phyloP scores from a whole-genome alignment of 177 flowering plant species.

The Vitis hybrid region DNA sequence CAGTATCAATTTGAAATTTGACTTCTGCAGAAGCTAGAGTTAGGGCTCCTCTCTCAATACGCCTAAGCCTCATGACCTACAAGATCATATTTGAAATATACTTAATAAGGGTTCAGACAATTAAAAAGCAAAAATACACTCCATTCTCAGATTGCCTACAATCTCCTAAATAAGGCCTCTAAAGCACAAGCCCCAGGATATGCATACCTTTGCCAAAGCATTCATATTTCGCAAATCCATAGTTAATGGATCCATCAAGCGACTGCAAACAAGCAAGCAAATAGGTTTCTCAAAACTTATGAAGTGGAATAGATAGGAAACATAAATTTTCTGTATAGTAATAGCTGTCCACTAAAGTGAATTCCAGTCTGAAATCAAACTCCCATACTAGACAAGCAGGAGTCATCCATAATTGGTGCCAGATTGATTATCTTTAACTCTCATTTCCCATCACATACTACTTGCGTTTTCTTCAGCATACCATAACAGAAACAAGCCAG shows the following conservation, averaged over 20 bases:
- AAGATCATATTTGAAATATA: slow-evolving; percentile 6
- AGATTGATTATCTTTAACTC: neutral
- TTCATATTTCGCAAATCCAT: slow-evolving; percentile 90
- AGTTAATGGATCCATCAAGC: slow-evolving; percentile 84
- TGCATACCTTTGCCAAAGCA: slow-evolving; percentile 79
- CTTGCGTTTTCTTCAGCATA: neutral
- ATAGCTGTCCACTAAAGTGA: neutral
- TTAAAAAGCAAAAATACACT: slow-evolving; percentile 1
- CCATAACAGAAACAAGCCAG: neutral
- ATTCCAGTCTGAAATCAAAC: neutral
- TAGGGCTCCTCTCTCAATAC: slow-evolving; percentile 94
- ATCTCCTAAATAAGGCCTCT: neutral
- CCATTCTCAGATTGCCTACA: neutral
- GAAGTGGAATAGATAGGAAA: neutral
- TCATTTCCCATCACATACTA: neutral
- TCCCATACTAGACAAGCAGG: neutral
- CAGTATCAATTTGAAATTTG: slow-evolving; percentile 98
- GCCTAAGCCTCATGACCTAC: slow-evolving; percentile 91
- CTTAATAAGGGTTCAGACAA: neutral
- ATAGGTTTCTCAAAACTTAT: neutral
- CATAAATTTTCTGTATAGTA: neutral
- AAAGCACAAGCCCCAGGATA: slow-evolving; percentile 3
- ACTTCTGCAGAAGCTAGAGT: slow-evolving; percentile 99
- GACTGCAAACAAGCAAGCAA: slow-evolving; percentile 48
- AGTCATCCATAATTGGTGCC: neutral